phyloP scores from a whole-genome alignment of 164 flowering plant species.

The Vitis rupestris region DNA sequence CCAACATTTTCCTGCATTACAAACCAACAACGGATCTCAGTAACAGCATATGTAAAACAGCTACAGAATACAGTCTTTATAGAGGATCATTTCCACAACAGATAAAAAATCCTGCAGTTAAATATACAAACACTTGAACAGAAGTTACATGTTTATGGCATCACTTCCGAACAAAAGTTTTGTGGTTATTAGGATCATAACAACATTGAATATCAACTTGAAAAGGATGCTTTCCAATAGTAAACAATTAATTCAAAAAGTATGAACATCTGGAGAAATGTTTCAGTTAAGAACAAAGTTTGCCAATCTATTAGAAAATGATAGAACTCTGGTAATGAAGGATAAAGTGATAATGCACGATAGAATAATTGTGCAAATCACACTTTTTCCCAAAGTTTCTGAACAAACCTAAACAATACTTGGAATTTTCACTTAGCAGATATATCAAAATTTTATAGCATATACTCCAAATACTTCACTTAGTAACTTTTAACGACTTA shows the following conservation, averaged over 20 bases:
- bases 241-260: not conserved
- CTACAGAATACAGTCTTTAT: not conserved
- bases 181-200: not conserved
- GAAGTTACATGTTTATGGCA: not conserved
- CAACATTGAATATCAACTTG: not conserved
- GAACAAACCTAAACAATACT: no score
- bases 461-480: not conserved
- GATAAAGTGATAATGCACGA: no score
- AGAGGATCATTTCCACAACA: no score
- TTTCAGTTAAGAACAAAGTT: no score
- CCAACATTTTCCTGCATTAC: conserved; percentile 79
- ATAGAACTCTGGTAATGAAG: no score
- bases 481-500: no score
- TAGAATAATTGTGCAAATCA: no score
- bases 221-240: not conserved
- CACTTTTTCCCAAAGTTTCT: no score
- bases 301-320: no score
- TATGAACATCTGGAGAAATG: not conserved
- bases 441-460: not conserved
- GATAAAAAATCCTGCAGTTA: no score
- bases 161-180: no score
- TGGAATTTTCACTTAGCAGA: no score
- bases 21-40: not conserved
- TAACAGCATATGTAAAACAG: not conserved
- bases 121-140: not conserved